Conservation (phyloP, 805 yeast genomes). For the Candida nanaspora region DNA sequence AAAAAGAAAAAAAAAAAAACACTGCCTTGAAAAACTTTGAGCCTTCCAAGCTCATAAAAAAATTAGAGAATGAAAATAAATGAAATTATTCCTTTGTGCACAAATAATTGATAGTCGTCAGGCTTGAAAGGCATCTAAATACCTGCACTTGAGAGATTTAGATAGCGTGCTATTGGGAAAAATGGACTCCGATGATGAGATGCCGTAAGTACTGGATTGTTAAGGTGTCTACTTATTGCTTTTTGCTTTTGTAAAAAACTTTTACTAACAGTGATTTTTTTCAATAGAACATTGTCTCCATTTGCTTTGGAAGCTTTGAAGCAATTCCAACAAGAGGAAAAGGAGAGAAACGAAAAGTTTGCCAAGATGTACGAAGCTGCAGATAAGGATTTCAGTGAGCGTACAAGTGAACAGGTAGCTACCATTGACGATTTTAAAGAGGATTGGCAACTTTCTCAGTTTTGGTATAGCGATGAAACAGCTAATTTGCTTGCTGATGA, state of each 20-base stretch:
- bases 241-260: neutral
- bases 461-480: constrained; percentile 78
- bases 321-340: constrained; percentile 63
- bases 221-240: constrained; percentile 4
- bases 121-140: no score
- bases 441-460: constrained; percentile 93
- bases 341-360: constrained; percentile 47
- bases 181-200: constrained; percentile 19
- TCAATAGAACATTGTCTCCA: constrained; percentile 34
- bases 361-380: constrained; percentile 46
- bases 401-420: constrained; percentile 8
- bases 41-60: no score
- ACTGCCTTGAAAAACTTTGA: no score
- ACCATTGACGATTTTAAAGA: constrained; percentile 71
- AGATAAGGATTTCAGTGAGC: constrained; percentile 44
- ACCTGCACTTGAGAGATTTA: no score
- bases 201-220: constrained; percentile 11
- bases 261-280: neutral
- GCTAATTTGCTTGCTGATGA: constrained; percentile 65
- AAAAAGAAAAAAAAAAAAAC: no score
- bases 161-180: neutral
- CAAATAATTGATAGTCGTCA: no score
- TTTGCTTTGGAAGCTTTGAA: constrained; percentile 49
- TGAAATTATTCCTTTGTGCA: no score
- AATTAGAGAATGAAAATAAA: no score